Percentiles rank a stretch among this genome's conserved stretches.
Conservation (phyloP, 345 rosid genomes). For the Diplotaxis tenuifolia region DNA sequence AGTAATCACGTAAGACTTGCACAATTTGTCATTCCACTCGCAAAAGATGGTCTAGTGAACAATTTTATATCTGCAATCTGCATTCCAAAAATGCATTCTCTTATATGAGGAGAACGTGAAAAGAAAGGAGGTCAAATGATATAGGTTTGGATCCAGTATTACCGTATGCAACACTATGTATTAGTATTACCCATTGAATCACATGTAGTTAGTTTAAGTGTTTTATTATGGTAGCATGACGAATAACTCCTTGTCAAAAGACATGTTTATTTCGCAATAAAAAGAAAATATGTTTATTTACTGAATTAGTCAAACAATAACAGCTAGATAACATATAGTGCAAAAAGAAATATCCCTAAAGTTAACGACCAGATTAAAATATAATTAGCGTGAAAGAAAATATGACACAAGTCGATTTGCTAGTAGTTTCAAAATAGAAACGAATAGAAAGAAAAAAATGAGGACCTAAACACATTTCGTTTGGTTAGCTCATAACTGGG, state of each 20-base stretch:
- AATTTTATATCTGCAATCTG: too few species aligned
- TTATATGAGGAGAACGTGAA: too few species aligned
- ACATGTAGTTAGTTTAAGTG: background rate
- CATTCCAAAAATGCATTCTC: too few species aligned
- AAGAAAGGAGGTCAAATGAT: too few species aligned
- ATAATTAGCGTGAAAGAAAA: background rate
- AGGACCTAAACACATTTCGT: background rate
- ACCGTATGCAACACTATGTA: too few species aligned
- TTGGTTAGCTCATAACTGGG: background rate
- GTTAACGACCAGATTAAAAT: background rate
- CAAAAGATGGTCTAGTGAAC: too few species aligned
- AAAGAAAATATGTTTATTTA: background rate
- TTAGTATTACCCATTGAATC: too few species aligned
- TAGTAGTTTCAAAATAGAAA: background rate
- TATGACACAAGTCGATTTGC: background rate
- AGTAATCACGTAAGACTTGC: background rate
- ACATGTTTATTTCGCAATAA: background rate
- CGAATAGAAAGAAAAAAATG: background rate
- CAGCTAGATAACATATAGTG: background rate
- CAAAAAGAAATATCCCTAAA: background rate
- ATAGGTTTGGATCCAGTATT: too few species aligned
- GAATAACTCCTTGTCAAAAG: background rate
- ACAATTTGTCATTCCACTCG: background rate
- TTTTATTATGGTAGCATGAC: background rate
- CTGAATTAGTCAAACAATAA: background rate